Base-by-base conservation (phyloP, 2,329 filamentous ascomycete genomes). In the Colletotrichum zoysiae region DNA sequence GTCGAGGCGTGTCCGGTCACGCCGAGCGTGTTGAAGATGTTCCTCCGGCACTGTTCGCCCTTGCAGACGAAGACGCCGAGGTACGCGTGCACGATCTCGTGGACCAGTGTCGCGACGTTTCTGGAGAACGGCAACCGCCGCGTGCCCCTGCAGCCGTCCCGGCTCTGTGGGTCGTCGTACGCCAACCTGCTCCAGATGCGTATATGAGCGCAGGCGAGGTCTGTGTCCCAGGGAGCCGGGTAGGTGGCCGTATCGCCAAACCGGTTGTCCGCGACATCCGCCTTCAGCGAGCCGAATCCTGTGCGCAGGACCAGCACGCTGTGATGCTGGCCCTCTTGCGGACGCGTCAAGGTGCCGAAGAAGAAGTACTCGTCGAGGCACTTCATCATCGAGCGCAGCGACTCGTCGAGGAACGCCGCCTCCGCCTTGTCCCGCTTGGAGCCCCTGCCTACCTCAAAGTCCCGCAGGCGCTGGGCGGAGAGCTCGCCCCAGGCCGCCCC, bases 11-110 rank as follows among this genome's bases (percentile, higher is more conserved):
- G 65, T 4, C 65, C 69, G 8, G 8, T 66, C 8, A 56, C 14
- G 50, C 72, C 60, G n/a, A 1, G 14, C 4, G 72, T 66, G 46
- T 71, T 72, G 18, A 62, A 16, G 1, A 42, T 2, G 44, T 69
- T 56, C 9, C 44, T 23, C 3, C n/a, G 1, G 42, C 71, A 67
- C 20, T 70, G 55, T n/a, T 18, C 33, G 18, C 48, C 30, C 3
- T 1, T 1, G 38, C 67, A 74, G 23, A 60, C 9, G 16, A 71
- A 74, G 2, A 63, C 4, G 0, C 3, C 7, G 16, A 74, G 23
- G 20, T 71, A 74, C 3, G 60, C 67, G 58, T 72, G 73, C 16
- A 62, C 64, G 60, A 71, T 71, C 50, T 74, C 73, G 35, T 74
- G 71, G 33, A 74, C n/a, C 7, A 74, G 58, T 4, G 67, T 71